Percentiles rank a stretch among this genome's conserved stretches.
phyloP scores from a whole-genome alignment of 2,329 filamentous ascomycete genomes.

The Thielaviopsis populi region DNA sequence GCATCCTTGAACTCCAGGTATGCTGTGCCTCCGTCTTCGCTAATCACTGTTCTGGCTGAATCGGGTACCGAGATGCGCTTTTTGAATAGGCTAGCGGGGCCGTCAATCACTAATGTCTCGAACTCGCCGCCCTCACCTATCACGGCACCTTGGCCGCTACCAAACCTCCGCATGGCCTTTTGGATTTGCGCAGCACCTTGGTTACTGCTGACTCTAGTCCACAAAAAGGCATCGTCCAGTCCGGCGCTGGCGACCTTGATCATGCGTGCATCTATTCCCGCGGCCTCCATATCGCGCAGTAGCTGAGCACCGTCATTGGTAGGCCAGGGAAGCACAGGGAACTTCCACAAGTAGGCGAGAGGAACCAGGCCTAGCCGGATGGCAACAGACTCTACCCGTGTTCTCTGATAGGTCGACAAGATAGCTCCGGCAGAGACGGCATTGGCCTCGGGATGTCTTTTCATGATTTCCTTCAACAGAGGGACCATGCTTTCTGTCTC shows the following conservation, averaged over 20 bases:
- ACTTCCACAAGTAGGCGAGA: constrained; percentile 86
- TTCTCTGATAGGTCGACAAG: constrained; percentile 87
- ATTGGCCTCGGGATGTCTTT: constrained; percentile 62
- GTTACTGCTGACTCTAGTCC: constrained; percentile 57
- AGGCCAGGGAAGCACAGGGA: constrained; percentile 51
- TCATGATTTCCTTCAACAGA: constrained; percentile 52
- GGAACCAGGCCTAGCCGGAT: constrained; percentile 68
- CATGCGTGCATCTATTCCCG: constrained; percentile 73
- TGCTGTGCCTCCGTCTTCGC: constrained; percentile 62
- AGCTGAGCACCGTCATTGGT: constrained; percentile 38
- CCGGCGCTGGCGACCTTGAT: constrained; percentile 91
- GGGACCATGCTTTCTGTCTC: constrained; percentile 80
- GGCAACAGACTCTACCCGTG: constrained; percentile 84
- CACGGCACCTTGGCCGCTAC: constrained; percentile 43
- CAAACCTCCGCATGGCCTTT: constrained; percentile 50
- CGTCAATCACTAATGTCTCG: constrained; percentile 78
- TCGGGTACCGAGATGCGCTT: constrained; percentile 49
- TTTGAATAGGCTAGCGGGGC: constrained; percentile 59
- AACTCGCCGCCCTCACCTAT: constrained; percentile 93
- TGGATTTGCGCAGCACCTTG: constrained; percentile 33
- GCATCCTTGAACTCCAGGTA: constrained; percentile 51
- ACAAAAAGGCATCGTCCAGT: constrained; percentile 64
- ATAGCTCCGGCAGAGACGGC: constrained; percentile 86
- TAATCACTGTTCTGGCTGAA: constrained; percentile 36
- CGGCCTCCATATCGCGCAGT: constrained; percentile 64